Evolutionary conservation across 2,329 filamentous ascomycete genomes (phyloP).

Genomic region (Pseudocercospora fijiensis): DNA sequence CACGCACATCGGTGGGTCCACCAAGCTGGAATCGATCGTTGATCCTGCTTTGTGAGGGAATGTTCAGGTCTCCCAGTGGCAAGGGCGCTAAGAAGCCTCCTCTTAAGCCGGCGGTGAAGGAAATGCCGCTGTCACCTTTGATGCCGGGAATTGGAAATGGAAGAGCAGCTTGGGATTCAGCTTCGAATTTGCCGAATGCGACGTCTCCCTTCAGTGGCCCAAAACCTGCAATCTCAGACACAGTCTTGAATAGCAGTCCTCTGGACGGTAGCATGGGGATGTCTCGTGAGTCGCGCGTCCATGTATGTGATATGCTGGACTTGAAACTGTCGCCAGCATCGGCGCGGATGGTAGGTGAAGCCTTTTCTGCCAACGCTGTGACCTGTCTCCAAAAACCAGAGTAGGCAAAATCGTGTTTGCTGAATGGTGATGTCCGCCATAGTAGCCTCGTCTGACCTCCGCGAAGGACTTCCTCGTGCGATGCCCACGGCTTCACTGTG

Average conservation of each 20-base stretch:
- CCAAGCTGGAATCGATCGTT: conserved; percentile 96
- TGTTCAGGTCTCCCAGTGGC: conserved; percentile 57
- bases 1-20: conserved; percentile 89
- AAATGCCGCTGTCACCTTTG: conserved; percentile 71
- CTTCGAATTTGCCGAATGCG: conserved; percentile 88
- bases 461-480: conserved; percentile 84
- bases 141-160: conserved; percentile 70
- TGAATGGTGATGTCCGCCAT: conserved; percentile 63
- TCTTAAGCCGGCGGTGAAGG: conserved; percentile 77
- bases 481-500: conserved; percentile 88
- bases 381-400: conserved; percentile 83
- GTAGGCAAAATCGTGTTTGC: conserved; percentile 76
- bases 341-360: conserved; percentile 75
- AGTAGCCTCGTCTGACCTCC: conserved; percentile 74
- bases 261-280: conserved; percentile 78
- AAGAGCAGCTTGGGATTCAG: conserved; percentile 74
- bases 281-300: conserved; percentile 76
- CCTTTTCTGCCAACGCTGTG: conserved; percentile 71
- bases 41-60: conserved; percentile 69
- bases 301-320: conserved; percentile 79
- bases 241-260: conserved; percentile 60
- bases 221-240: conserved; percentile 24
- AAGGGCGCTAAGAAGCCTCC: conserved; percentile 83
- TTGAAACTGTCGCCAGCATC: conserved; percentile 92
- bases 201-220: conserved; percentile 81